Percentiles rank a stretch among this genome's conserved stretches.
These are phyloP conservation scores for Boletales sp. DNA, from an alignment of 768 basidiomycete species.

Conservation along the genomic window DNA sequence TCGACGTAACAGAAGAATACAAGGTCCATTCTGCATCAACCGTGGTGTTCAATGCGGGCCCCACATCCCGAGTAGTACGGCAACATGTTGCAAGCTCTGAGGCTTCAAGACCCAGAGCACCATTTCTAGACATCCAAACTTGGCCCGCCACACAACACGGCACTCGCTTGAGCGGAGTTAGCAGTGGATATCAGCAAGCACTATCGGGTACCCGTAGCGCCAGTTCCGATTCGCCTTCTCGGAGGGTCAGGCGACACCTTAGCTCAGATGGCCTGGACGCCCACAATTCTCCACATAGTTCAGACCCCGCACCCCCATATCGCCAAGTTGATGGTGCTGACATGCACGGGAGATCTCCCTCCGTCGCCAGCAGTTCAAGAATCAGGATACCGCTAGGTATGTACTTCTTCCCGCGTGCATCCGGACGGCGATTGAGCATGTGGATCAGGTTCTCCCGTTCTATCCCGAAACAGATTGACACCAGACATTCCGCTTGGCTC, in stretches of 20 bases:
- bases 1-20: constrained; percentile 79
- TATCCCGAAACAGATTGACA: not conserved
- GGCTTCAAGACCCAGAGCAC: constrained; percentile 16
- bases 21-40: constrained; percentile 66
- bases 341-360: constrained; percentile 2
- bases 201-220: constrained; percentile 4
- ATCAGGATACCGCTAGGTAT: constrained; percentile 8
- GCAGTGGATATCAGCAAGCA: not conserved
- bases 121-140: constrained; percentile 6
- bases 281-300: not conserved
- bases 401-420: not conserved
- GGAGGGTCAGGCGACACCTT: constrained; percentile 5
- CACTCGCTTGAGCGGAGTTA: not conserved
- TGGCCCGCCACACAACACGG: not conserved
- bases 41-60: constrained; percentile 67
- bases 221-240: constrained; percentile 9
- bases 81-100: constrained; percentile 8
- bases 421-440: not conserved
- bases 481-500: constrained; percentile 5
- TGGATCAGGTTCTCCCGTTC: constrained; percentile 10
- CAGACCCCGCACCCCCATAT: constrained; percentile 33
- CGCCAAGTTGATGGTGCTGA: not conserved
- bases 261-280: constrained; percentile 8
- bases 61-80: constrained; percentile 25
- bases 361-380: constrained; percentile 11